A percentile compares a stretch with the other conserved stretches of the same genome.
These are phyloP conservation scores for Dillenia suffruticosa DNA, from an alignment of 164 flowering plant species.

Conservation along the genomic window DNA sequence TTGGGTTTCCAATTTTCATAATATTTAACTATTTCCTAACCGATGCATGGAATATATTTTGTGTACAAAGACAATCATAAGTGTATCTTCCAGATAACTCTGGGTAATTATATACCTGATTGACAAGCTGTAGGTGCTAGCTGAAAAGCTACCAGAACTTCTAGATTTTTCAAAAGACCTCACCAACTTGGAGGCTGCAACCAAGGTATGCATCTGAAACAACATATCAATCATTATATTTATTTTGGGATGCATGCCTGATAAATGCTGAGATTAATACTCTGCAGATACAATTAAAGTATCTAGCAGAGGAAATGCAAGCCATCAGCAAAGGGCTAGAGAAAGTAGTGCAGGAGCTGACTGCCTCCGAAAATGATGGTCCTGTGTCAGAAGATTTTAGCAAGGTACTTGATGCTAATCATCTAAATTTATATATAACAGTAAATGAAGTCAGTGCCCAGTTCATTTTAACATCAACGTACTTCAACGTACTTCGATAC, in stretches of 20 bases:
- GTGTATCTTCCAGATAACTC: neutral
- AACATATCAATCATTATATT: no score
- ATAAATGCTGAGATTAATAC: no score
- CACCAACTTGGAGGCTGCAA: constrained; percentile 46
- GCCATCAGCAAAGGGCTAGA: constrained; percentile 97
- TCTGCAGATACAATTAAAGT: constrained; percentile 84
- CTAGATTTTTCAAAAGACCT: constrained; percentile 54
- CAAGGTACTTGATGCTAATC: constrained; percentile 36
- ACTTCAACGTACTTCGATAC: no score
- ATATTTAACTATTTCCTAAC: no score
- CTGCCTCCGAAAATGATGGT: constrained; percentile 89
- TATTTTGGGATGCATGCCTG: no score
- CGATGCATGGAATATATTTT: neutral
- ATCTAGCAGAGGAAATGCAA: constrained; percentile 98
- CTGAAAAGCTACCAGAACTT: constrained; percentile 48
- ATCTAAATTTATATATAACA: no score
- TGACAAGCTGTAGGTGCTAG: constrained; percentile 40
- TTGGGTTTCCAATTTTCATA: no score
- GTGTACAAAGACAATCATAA: neutral
- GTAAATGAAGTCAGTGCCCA: no score
- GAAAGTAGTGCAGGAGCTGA: constrained; percentile 89
- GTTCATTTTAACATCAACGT: no score
- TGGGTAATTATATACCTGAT: neutral
- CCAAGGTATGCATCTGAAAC: constrained; percentile 38
- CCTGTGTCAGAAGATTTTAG: constrained; percentile 64